phyloP scores from a whole-genome alignment of 2,329 filamentous ascomycete genomes.

The Macroventuria anomochaeta region DNA sequence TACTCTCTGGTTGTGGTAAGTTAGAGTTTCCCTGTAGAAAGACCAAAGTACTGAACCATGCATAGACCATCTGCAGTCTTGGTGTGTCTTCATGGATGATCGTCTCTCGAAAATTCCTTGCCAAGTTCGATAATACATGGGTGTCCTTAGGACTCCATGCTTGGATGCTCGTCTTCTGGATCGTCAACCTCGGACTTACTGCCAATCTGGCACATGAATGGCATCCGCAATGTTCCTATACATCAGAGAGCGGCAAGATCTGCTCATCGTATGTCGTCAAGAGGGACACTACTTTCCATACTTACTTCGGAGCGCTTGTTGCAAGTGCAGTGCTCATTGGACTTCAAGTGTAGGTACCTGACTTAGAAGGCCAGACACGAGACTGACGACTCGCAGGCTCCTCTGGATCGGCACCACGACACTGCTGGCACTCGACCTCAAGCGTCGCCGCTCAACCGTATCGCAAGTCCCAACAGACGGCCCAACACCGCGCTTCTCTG shows the following conservation, averaged over 20 bases:
- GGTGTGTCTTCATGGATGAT: constrained; percentile 40
- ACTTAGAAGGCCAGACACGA: background rate
- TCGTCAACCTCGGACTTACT: constrained; percentile 43
- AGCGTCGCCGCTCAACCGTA: constrained; percentile 11
- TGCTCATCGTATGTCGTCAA: constrained; percentile 18
- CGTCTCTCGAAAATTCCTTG: constrained; percentile 2
- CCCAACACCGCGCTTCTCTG: constrained; percentile 7
- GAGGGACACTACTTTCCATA: constrained; percentile 21
- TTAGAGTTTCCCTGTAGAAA: background rate
- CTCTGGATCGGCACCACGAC: constrained; percentile 15
- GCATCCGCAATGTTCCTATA: constrained; percentile 21
- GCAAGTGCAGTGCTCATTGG: constrained; percentile 36
- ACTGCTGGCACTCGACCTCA: constrained; percentile 13
- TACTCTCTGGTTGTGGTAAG: constrained; percentile 26
- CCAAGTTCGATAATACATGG: constrained; percentile 61
- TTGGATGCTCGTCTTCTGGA: constrained; percentile 62
- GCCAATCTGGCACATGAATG: constrained; percentile 33
- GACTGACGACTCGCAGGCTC: constrained; percentile 6
- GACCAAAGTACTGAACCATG: background rate
- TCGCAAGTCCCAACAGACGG: background rate
- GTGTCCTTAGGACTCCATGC: constrained; percentile 60
- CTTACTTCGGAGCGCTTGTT: constrained; percentile 33
- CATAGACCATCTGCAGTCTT: constrained; percentile 54
- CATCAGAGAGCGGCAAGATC: constrained; percentile 18
- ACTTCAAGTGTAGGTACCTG: constrained; percentile 34